Evolutionary conservation across 1,139 yeast genomes (phyloP), one percentile per base, ranked within the genome.

Genomic region (Eremothecium cymbalariae): DNA sequence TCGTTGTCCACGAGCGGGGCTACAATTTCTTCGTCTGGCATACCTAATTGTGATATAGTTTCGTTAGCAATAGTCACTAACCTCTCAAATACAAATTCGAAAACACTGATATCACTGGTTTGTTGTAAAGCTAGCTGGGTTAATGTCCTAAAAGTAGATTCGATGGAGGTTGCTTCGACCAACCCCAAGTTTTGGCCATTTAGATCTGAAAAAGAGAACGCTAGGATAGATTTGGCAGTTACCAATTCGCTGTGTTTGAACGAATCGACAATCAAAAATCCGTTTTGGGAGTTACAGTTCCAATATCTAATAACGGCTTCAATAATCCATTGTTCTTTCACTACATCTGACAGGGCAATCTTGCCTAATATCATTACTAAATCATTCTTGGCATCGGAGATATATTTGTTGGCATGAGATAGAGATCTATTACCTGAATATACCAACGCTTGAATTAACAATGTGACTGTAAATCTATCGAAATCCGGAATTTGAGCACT

Each of bases 391-490:
- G 77, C 71, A 40, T 77, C 70, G 27, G 70, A 67, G 40, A 85
- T 66, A 54, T 82, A 77, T 46, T 75, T 75, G 36, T 77, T 78
- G 26, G 86, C 86, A 38, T 94, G 94, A 16, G 94, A 83, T 31
- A 88, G 70, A 0, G 97, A 86, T 53, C 97, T 72, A 31, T 85
- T 80, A 17, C 97, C 96, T 41, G 86, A 77, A 50, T 77, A 79
- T 31, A 93, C 82, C 37, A 85, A 68, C 0, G 82, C 68, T 51
- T 84, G 88, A 45, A 80, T 68, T 16, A 86, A 60, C 18, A 83
- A 62, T 23, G 80, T 73, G 27, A 80, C 65, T 26, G 75, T 55
- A 40, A 77, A 63, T 44, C 69, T 58, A 45, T 69, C 63, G 45
- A 72, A 42, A 53, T 71, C 59, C 2, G 56, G 47, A 51, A 38